Conservation (phyloP, 768 basidiomycete species). For the Fibroporia radiculosa region DNA sequence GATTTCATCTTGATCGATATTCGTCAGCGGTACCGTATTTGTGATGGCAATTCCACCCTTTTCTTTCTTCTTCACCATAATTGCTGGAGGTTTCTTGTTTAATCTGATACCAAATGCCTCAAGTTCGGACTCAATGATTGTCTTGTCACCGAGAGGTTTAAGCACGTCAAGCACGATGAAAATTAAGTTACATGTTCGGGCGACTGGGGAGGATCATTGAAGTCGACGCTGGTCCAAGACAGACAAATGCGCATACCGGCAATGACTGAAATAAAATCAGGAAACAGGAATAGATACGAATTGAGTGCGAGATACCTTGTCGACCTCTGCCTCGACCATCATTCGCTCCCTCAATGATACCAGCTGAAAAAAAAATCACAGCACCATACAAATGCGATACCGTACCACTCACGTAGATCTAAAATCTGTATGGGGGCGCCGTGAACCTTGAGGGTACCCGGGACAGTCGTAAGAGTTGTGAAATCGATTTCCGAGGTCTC, state of each 20-base stretch:
- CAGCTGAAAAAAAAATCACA: constrained; percentile 43
- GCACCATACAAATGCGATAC: no score
- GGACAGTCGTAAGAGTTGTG: constrained; percentile 92
- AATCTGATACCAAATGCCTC: constrained; percentile 98
- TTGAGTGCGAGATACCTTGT: constrained; percentile 53
- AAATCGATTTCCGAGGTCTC: constrained; percentile 97
- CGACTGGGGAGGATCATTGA: constrained; percentile 51
- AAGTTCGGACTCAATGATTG: constrained; percentile 82
- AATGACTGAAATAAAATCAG: no score
- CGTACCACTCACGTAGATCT: constrained; percentile 64
- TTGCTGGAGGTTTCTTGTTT: constrained; percentile 90
- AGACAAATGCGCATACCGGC: constrained; percentile 46
- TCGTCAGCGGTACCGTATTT: constrained; percentile 93
- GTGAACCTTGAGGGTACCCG: constrained; percentile 90
- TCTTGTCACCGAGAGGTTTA: constrained; percentile 96
- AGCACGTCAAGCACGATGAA: constrained; percentile 98
- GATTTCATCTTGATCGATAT: constrained; percentile 94
- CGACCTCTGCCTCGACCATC: constrained; percentile 95
- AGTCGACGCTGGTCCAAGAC: constrained; percentile 1
- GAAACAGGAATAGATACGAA: no score
- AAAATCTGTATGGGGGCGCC: constrained; percentile 95
- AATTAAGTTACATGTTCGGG: constrained; percentile 95
- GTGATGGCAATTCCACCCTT: constrained; percentile 93
- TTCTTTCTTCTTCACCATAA: constrained; percentile 79
- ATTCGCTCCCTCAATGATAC: constrained; percentile 97